These are phyloP conservation scores for Trametes meyenii DNA, from an alignment of 768 basidiomycete genomes.

Conservation along the genomic window DNA sequence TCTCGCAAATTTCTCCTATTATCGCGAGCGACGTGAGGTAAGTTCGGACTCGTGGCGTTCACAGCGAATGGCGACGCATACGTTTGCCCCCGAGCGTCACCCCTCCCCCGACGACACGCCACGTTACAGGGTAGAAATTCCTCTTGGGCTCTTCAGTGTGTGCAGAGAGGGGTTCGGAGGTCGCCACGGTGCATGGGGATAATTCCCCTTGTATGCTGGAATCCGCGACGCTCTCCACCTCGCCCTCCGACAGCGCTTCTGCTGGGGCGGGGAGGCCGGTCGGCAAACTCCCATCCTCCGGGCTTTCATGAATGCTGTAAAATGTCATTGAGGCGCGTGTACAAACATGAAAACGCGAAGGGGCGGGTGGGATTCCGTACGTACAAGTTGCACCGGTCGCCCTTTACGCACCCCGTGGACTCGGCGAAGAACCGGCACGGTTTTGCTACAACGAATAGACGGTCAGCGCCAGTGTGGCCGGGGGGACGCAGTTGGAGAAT, in stretches of 20 bases:
- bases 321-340: background rate
- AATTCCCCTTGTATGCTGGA: conserved; percentile 10
- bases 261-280: conserved; percentile 4
- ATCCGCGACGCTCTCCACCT: conserved; percentile 18
- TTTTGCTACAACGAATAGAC: conserved; percentile 14
- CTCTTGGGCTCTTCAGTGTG: conserved; percentile 39
- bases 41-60: background rate
- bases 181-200: conserved; percentile 1
- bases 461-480: background rate
- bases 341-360: fast-evolving
- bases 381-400: conserved; percentile 26
- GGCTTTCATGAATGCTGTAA: conserved; percentile 14
- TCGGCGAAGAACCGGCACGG: conserved; percentile 24
- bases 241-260: conserved; percentile 12
- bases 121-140: conserved; percentile 64
- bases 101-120: conserved; percentile 80
- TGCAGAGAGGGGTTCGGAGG: background rate
- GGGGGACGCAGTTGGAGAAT: background rate
- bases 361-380: background rate
- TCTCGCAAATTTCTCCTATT: conserved; percentile 32
- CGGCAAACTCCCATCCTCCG: background rate
- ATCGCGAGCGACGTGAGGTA: background rate
- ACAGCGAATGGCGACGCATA: conserved; percentile 8
- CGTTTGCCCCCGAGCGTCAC: conserved; percentile 59
- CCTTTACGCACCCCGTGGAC: conserved; percentile 23